Conservation (phyloP, 306 rosid genomes). For the Citrullus amarus region DNA sequence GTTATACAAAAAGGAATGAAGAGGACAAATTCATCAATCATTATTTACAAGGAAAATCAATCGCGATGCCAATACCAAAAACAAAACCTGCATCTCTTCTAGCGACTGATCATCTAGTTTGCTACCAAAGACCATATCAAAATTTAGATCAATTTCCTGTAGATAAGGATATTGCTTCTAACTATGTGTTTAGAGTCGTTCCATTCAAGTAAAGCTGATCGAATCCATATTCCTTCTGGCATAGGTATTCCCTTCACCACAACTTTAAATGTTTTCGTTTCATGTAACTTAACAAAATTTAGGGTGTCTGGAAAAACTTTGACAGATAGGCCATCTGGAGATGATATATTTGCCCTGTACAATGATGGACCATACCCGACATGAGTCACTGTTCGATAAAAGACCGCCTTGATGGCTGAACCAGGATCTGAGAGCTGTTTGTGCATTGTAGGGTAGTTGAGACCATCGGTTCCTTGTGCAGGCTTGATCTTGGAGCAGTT, state of each 20-base stretch:
- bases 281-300: slow-evolving; percentile 23
- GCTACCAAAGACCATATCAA: neutral
- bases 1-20: neutral
- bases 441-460: slow-evolving; percentile 81
- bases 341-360: slow-evolving; percentile 51
- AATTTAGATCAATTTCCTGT: neutral
- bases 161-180: slow-evolving; percentile 44
- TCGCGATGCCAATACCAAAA: neutral
- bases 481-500: slow-evolving; percentile 28
- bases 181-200: slow-evolving; percentile 42
- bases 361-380: slow-evolving; percentile 42
- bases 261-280: slow-evolving; percentile 45
- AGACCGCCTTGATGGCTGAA: slow-evolving; percentile 34
- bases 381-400: slow-evolving; percentile 43
- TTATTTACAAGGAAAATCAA: neutral
- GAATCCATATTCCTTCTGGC: neutral
- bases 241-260: slow-evolving; percentile 36
- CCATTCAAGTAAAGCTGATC: slow-evolving; percentile 57
- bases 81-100: neutral
- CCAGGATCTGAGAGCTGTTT: slow-evolving; percentile 11
- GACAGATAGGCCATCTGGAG: slow-evolving; percentile 27
- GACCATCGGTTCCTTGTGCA: slow-evolving; percentile 50
- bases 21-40: neutral
- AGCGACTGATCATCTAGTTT: neutral
- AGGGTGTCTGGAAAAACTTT: slow-evolving; percentile 43